Base-by-base conservation (phyloP, 2,329 filamentous ascomycete genomes). In the Dothideomycetes sp. region DNA sequence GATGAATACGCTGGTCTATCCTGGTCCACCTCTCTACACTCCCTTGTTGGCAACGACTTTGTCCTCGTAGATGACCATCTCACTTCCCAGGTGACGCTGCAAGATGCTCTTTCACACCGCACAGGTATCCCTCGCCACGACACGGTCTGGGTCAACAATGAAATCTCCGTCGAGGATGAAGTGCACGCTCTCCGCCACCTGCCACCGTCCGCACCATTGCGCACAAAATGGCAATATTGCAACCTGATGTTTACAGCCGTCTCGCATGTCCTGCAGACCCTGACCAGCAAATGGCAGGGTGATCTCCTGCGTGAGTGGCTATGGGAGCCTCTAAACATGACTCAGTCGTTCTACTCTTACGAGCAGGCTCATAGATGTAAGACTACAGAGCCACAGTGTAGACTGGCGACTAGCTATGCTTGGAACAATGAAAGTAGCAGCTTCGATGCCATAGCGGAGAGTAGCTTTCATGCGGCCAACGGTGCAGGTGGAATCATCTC, bases 171-270 rank as follows among this genome's bases (percentile, higher is more conserved):
- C 2, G 53, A 56, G 19, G 61, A 66, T 32, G 50, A 61, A 30
- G 58, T 63, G 12, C 56, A 59, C 18, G 56, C 51, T 24, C 48
- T 75, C 38, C 61, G 66, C 3, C 49, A 71, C 47, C 54, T 73
- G 4, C 61, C 58, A 2, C 51, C 4, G 46, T 62, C 19, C 53
- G 44, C 44, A 15, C 31, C 37, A n/a, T 42, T 67, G 14, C 59
- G 69, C 10, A 63, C 61, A 0, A 54, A 48, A 9, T 70, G 52
- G 36, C 61, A 69, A 45, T 76, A 75, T 52, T 66, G 61, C 56
- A 75, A 75, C 48, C 53, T 69, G 16, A 69, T 74, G 64, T 76
- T 60, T 49, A 61, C 64, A 27, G 63, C 63, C 1, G 63, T 66
- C 0, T 55, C 63, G n/a, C 62, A 72, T 48, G 56, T 60, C 3